Base-by-base conservation (phyloP, 495 filamentous ascomycete genomes). In the Podospora tetraspora region DNA sequence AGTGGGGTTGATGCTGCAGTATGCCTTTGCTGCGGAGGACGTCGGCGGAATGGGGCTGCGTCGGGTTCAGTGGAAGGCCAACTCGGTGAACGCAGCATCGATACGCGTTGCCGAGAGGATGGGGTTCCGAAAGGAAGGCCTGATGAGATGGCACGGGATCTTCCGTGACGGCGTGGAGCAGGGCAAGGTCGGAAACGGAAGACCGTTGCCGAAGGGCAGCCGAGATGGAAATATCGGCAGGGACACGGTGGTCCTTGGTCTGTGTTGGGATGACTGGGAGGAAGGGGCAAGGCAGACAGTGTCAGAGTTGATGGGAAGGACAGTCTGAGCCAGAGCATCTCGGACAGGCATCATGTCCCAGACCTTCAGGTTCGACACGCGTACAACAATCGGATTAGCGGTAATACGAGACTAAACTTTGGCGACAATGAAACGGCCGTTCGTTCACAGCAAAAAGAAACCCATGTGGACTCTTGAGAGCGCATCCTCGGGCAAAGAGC, bases 101-200 rank as follows among this genome's bases (percentile, higher is more conserved):
- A 69, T 73, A 13, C 66, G 58, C 13, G 52, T 68, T 12, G 77
- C 77, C 1, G 62, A 71, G 61, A 64, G 74, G 23, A 70, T 79
- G 71, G 77, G 76, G 34, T 79, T 78, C 61, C 64, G 62, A 34
- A 59, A 66, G 25, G 77, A 79, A 60, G 77, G 72, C 3, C 65
- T 78, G 11, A 21, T 72, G 61, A 64, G 73, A 21, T 79, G 76
- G 76, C 64, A 75, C 25, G 61, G 64, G 37, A 63, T 72, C n/a
- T 74, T 73, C 24, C 30, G 60, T 9, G 63, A 68, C 23, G 71
- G 73, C 8, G 59, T n/a, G n/a, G 12, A 21, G 24, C 68, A 59
- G 21, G 60, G 60, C 1, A 72, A 72, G 59, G 30, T 66, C 21
- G 72, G 71, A n/a, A 71, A 73, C 67, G 71, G 69, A 13, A 59